Percentiles rank a stretch among this genome's conserved stretches.
Conservation (phyloP, 1,284 basidiomycete genomes). For the Xerocomus minutiporus region DNA sequence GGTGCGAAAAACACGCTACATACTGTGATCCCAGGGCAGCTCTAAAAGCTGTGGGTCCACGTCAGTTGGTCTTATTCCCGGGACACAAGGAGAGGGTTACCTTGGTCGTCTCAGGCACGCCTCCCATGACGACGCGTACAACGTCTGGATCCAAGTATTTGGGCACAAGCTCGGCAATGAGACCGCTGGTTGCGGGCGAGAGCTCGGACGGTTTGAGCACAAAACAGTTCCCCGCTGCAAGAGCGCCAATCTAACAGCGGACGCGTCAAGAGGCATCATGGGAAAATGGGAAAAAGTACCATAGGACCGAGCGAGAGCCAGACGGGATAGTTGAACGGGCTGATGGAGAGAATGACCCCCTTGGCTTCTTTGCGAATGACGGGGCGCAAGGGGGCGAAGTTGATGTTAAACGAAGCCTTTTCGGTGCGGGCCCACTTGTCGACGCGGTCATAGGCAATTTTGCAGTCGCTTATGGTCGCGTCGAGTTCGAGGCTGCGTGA, state of each 20-base stretch:
- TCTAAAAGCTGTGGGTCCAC: slow-evolving; percentile 54
- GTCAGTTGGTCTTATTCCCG: slow-evolving; percentile 2
- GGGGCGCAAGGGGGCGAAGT: slow-evolving; percentile 54
- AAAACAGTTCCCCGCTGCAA: slow-evolving; percentile 76
- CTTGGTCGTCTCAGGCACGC: slow-evolving; percentile 68
- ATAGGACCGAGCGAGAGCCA: slow-evolving; percentile 52
- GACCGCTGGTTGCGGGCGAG: slow-evolving; percentile 58
- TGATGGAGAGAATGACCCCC: slow-evolving; percentile 65
- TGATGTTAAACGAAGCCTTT: slow-evolving; percentile 51
- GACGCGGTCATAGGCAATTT: slow-evolving; percentile 62
- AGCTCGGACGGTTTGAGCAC: slow-evolving; percentile 82
- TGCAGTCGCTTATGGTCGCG: slow-evolving; percentile 54
- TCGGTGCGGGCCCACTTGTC: slow-evolving; percentile 76
- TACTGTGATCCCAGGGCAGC: slow-evolving; percentile 78
- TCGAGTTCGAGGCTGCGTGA: slow-evolving; percentile 51
- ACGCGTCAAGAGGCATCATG: not conserved
- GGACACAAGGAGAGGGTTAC: slow-evolving; percentile 27
- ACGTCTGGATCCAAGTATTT: slow-evolving; percentile 79
- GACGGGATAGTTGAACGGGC: slow-evolving; percentile 60
- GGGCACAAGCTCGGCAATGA: slow-evolving; percentile 71
- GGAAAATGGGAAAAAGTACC: slow-evolving; percentile 34
- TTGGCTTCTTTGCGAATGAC: slow-evolving; percentile 73
- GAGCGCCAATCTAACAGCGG: slow-evolving; percentile 52
- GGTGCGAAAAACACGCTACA: slow-evolving; percentile 12
- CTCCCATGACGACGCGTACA: slow-evolving; percentile 74